Evolutionary conservation across 2,329 filamentous ascomycete genomes (phyloP).

Genomic region (Ceratocystis albifundus): DNA sequence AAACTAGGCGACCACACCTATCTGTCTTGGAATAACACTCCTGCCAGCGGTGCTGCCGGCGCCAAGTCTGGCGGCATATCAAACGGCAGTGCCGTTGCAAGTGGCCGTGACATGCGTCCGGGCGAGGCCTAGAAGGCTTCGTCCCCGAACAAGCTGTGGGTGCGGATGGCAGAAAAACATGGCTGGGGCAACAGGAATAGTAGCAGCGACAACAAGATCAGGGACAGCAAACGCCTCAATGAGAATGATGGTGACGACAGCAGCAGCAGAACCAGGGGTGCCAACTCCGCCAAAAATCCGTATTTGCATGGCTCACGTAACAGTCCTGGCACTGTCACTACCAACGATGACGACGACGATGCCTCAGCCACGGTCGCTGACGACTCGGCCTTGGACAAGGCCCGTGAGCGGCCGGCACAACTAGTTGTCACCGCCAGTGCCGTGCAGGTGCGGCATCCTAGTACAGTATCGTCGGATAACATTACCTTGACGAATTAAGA

Average conservation of each 20-base stretch:
- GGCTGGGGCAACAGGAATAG: not conserved
- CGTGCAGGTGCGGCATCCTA: conserved; percentile 7
- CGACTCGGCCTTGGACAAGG: not conserved
- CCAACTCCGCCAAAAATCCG: not conserved
- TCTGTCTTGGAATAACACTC: conserved; percentile 75
- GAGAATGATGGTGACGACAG: no score
- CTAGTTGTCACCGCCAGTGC: not conserved
- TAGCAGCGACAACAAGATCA: not conserved
- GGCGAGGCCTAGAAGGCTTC: conserved; percentile 33
- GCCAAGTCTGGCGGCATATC: conserved; percentile 24
- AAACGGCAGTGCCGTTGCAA: conserved; percentile 35
- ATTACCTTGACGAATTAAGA: conserved; percentile 14
- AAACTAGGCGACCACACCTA: conserved; percentile 98
- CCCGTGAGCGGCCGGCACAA: not conserved
- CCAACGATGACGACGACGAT: not conserved
- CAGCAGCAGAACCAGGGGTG: not conserved
- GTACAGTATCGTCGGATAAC: conserved; percentile 13
- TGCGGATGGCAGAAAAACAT: conserved; percentile 23
- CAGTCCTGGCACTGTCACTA: not conserved
- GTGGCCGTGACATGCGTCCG: conserved; percentile 45
- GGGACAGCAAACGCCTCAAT: no score
- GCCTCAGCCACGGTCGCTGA: not conserved
- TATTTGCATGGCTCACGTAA: not conserved
- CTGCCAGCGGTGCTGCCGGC: conserved; percentile 35
- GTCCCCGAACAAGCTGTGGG: conserved; percentile 26